A percentile compares a stretch with the other conserved stretches of the same genome.
Conservation (phyloP, 257 asterid species). For the Orobanche coerulescens region DNA sequence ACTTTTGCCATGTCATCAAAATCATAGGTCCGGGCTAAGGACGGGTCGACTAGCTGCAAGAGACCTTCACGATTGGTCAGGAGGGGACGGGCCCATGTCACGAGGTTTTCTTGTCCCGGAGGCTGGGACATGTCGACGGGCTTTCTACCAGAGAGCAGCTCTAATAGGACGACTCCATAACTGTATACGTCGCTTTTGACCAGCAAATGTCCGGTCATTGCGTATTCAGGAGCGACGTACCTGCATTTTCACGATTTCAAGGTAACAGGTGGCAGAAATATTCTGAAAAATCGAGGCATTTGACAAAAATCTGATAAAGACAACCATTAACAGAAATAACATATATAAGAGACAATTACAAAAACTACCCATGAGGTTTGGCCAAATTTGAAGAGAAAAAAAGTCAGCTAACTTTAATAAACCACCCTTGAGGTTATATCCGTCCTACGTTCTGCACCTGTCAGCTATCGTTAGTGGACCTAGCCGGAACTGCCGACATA, state of each 20-base stretch:
- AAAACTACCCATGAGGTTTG: too few relatives aligned
- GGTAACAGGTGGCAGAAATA: slow-evolving; percentile 1
- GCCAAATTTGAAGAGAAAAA: too few relatives aligned
- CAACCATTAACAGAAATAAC: not conserved
- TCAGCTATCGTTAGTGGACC: too few relatives aligned
- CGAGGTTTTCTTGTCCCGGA: slow-evolving; percentile 90
- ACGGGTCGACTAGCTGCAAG: slow-evolving; percentile 71
- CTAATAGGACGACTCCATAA: slow-evolving; percentile 85
- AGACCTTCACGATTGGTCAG: slow-evolving; percentile 81
- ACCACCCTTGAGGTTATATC: too few relatives aligned
- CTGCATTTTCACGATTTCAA: slow-evolving; percentile 29
- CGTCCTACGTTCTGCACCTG: too few relatives aligned
- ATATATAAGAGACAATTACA: too few relatives aligned
- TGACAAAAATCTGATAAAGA: not conserved
- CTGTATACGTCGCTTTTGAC: slow-evolving; percentile 95
- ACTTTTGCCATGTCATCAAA: slow-evolving; percentile 97
- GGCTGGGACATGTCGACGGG: slow-evolving; percentile 96
- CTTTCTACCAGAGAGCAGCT: slow-evolving; percentile 79
- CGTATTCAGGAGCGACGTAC: slow-evolving; percentile 96
- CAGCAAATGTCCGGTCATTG: slow-evolving; percentile 92
- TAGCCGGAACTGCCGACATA: too few relatives aligned
- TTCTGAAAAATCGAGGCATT: not conserved
- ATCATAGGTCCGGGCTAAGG: slow-evolving; percentile 64
- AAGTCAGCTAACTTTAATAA: too few relatives aligned
- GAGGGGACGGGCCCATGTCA: slow-evolving; percentile 92